These are phyloP conservation scores for Solanum hybrid DNA, from an alignment of 305 asterid species.

Conservation along the genomic window DNA sequence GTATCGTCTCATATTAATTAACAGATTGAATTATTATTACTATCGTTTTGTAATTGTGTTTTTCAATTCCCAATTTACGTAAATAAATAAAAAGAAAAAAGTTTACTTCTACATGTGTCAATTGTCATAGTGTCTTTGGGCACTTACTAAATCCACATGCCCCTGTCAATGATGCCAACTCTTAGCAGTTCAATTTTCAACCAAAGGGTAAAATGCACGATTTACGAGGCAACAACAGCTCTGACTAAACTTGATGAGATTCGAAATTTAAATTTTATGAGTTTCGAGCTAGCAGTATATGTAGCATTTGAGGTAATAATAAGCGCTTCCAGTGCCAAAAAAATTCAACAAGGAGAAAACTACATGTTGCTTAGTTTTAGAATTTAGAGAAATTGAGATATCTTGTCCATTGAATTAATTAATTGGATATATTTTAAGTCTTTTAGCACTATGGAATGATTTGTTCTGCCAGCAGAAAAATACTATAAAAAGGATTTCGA, in stretches of 20 bases:
- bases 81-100: too few relatives aligned
- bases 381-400: background rate
- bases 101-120: background rate
- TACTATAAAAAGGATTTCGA: too few relatives aligned
- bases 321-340: background rate
- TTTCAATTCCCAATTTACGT: background rate
- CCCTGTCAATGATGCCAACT: background rate
- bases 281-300: background rate
- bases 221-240: background rate
- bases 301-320: background rate
- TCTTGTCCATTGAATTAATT: background rate
- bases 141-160: background rate
- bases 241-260: background rate
- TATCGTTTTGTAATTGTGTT: background rate
- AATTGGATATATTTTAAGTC: background rate
- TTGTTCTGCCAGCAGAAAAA: background rate
- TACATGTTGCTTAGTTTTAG: background rate
- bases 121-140: background rate
- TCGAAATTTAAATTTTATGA: background rate
- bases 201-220: background rate
- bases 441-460: background rate
- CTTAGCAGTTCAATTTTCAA: background rate
- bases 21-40: background rate
- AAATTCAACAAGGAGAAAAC: background rate
- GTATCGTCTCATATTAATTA: background rate